Conservation (phyloP, 768 basidiomycete genomes). For the Lepiota subincarnata region DNA sequence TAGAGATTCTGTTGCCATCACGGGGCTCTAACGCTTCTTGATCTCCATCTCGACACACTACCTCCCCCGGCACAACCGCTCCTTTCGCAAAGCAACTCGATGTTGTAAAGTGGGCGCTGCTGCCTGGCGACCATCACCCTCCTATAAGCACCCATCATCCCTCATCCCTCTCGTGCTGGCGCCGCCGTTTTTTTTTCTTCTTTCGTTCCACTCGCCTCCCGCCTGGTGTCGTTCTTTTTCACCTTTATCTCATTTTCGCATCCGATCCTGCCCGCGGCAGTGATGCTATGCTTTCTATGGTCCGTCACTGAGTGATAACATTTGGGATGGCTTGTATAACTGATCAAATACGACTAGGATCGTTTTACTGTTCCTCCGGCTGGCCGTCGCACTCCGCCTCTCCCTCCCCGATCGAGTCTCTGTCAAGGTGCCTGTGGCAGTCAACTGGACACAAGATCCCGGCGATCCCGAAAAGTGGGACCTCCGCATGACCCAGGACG, state of each 20-base stretch:
- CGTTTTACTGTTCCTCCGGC: background rate
- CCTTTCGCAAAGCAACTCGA: too few species aligned
- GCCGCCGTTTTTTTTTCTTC: background rate
- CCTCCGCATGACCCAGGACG: background rate
- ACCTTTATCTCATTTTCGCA: background rate
- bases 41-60: background rate
- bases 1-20: background rate
- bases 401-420: background rate
- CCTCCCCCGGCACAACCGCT: background rate
- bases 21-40: background rate
- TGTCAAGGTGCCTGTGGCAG: background rate
- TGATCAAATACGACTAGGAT: background rate
- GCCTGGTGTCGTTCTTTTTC: background rate
- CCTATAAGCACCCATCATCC: background rate
- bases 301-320: background rate
- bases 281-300: background rate
- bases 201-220: background rate
- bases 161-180: background rate
- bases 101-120: background rate
- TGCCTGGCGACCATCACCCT: constrained; percentile 4
- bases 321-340: too few species aligned
- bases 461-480: background rate
- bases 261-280: background rate
- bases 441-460: background rate
- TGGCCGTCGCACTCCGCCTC: background rate